A percentile compares a stretch with the other conserved stretches of the same genome.
phyloP scores from a whole-genome alignment of 768 basidiomycete species.

The Boletus tomentosulus region DNA sequence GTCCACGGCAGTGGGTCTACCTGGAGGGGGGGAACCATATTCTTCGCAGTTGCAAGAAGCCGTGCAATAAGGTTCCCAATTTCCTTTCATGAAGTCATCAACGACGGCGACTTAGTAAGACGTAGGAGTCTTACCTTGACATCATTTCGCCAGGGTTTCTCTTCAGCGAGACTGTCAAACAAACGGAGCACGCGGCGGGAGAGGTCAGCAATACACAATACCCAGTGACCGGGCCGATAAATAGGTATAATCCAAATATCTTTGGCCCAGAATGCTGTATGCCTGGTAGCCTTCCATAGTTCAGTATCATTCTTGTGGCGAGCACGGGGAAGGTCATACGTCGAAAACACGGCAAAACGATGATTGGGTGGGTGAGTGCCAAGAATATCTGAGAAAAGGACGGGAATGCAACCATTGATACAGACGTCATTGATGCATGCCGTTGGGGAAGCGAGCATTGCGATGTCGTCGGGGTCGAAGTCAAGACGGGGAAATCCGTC shows the following conservation, averaged over 20 bases:
- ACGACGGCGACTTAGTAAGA: too few species aligned
- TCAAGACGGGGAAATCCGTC: too few species aligned
- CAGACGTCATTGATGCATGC: slow-evolving; percentile 8
- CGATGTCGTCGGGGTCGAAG: not conserved
- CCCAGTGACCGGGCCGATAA: slow-evolving; percentile 34
- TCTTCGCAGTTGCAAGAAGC: too few species aligned
- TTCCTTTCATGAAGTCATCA: too few species aligned
- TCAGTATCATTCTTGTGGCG: slow-evolving; percentile 21
- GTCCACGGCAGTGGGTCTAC: too few species aligned
- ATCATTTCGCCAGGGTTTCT: too few species aligned
- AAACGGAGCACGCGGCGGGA: slow-evolving; percentile 1
- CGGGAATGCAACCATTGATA: slow-evolving; percentile 15
- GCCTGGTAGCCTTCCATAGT: not conserved
- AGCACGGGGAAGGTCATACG: slow-evolving; percentile 4
- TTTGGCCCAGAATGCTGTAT: slow-evolving; percentile 24
- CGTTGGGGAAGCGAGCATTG: slow-evolving; percentile 1
- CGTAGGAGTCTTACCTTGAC: too few species aligned
- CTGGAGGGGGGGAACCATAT: too few species aligned
- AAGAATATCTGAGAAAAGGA: slow-evolving; percentile 1
- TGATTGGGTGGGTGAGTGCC: not conserved
- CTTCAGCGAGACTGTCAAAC: slow-evolving; percentile 10
- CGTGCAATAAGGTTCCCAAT: too few species aligned
- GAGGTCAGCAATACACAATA: slow-evolving; percentile 21
- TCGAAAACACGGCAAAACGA: slow-evolving; percentile 1
- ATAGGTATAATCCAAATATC: slow-evolving; percentile 37